Conservation (phyloP, 2,329 filamentous ascomycete species). For the Aspergillus fumigatiaffinis region DNA sequence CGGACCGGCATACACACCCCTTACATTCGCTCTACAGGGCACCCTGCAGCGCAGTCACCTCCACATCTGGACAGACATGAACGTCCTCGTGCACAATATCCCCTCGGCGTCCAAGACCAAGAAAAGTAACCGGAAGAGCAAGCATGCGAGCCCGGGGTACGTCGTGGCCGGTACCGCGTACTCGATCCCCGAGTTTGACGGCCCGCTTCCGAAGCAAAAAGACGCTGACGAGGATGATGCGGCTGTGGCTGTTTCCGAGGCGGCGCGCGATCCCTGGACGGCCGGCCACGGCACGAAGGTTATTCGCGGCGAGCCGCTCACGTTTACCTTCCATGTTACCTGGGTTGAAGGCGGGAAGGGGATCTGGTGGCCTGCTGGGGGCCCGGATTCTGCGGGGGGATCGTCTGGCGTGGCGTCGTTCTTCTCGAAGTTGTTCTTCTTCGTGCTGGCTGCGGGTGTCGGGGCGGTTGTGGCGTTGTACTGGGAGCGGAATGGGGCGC, state of each 20-base stretch:
- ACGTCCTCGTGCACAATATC: conserved; percentile 71
- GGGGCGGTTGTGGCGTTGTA: conserved; percentile 35
- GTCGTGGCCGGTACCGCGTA: conserved; percentile 87
- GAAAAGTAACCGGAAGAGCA: conserved; percentile 55
- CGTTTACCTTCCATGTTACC: conserved; percentile 72
- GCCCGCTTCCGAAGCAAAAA: conserved; percentile 26
- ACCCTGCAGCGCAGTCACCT: conserved; percentile 85
- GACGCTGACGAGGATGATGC: conserved; percentile 27
- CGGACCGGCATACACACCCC: conserved; percentile 57
- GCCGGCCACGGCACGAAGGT: conserved; percentile 57
- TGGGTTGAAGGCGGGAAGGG: conserved; percentile 57
- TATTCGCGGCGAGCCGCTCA: conserved; percentile 81
- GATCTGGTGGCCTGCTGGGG: conserved; percentile 29
- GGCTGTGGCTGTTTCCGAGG: conserved; percentile 41
- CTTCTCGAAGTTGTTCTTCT: conserved; percentile 32
- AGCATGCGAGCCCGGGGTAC: conserved; percentile 57
- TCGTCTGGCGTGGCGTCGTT: conserved; percentile 13
- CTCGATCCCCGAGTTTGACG: conserved; percentile 67
- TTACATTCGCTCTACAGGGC: conserved; percentile 84
- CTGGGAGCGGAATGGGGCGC: conserved; percentile 31
- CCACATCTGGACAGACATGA: conserved; percentile 84
- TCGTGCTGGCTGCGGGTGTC: conserved; percentile 32
- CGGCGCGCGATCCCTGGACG: conserved; percentile 45
- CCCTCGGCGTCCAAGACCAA: conserved; percentile 24
- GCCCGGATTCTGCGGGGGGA: conserved; percentile 2